phyloP scores from a whole-genome alignment of 495 filamentous ascomycete genomes.

The Diplogelasinospora grovesii region DNA sequence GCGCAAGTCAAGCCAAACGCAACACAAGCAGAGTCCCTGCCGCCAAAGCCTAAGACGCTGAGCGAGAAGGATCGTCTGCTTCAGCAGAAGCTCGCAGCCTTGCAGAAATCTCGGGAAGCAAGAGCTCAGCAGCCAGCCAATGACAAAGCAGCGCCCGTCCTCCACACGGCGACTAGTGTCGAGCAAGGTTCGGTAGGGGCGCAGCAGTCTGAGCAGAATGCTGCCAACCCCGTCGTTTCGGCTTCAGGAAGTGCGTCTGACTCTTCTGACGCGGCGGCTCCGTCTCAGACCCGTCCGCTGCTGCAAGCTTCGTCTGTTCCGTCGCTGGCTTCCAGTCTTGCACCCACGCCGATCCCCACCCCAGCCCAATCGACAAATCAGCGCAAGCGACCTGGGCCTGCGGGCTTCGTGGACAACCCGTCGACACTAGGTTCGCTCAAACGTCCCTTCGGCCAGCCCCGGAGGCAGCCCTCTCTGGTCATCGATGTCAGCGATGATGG shows the following conservation, averaged over 20 bases:
- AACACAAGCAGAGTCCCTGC: constrained; percentile 8
- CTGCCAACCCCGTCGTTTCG: too few relatives aligned
- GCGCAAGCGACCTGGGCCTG: constrained; percentile 78
- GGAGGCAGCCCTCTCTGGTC: constrained; percentile 46
- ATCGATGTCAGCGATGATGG: constrained; percentile 75
- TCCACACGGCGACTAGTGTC: too few relatives aligned
- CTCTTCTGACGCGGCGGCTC: too few relatives aligned
- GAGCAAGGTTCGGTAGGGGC: too few relatives aligned
- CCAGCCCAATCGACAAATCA: constrained; percentile 6
- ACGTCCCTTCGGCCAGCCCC: constrained; percentile 52
- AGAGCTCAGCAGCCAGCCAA: constrained; percentile 13
- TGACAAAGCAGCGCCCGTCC: too few relatives aligned
- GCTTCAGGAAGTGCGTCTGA: too few relatives aligned
- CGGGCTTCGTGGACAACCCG: constrained; percentile 66
- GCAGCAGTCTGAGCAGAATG: too few relatives aligned
- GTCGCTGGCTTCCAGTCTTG: too few relatives aligned
- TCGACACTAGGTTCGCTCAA: constrained; percentile 43
- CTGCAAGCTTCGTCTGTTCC: too few relatives aligned
- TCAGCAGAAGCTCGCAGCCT: constrained; percentile 39
- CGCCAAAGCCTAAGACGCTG: constrained; percentile 27
- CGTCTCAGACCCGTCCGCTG: too few relatives aligned
- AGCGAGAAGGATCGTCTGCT: constrained; percentile 40
- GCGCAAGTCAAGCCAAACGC: constrained; percentile 7
- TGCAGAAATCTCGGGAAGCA: constrained; percentile 35
- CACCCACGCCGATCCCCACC: too few relatives aligned